Evolutionary conservation across 805 yeast species (phyloP).

Genomic region (Blastobotrys peoriensis): DNA sequence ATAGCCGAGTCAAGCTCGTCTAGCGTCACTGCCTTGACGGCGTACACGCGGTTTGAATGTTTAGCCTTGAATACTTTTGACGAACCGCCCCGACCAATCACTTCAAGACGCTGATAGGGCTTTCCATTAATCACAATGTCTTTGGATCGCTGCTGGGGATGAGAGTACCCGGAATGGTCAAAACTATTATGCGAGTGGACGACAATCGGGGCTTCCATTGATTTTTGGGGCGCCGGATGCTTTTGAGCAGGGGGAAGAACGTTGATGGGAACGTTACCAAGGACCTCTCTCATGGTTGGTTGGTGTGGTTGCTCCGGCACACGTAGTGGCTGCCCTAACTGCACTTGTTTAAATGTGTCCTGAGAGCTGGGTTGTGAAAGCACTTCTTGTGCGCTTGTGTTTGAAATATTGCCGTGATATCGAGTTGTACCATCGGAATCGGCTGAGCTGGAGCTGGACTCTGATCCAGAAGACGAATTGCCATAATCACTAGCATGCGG

Average conservation of each 20-base stretch:
- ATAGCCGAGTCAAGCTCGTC: slow-evolving; percentile 71
- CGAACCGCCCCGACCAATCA: slow-evolving; percentile 86
- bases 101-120: slow-evolving; percentile 66
- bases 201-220: too few relatives aligned
- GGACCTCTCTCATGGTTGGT: not conserved
- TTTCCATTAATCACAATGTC: slow-evolving; percentile 47
- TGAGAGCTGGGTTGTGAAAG: too few relatives aligned
- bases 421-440: not conserved
- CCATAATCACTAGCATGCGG: too few relatives aligned
- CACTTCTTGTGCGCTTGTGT: not conserved
- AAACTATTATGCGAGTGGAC: too few relatives aligned
- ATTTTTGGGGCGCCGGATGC: too few relatives aligned
- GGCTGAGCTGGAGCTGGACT: not conserved
- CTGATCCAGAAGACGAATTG: not conserved
- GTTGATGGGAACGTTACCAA: not conserved
- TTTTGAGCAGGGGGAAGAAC: not conserved
- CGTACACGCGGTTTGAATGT: slow-evolving; percentile 51
- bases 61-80: slow-evolving; percentile 84
- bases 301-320: too few relatives aligned
- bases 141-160: slow-evolving; percentile 19
- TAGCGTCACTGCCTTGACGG: slow-evolving; percentile 73
- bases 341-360: too few relatives aligned
- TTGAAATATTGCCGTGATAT: not conserved
- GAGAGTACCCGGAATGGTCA: slow-evolving; percentile 1
- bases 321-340: too few relatives aligned